These are phyloP conservation scores for Neofusicoccum parvum DNA, from an alignment of 2,329 filamentous ascomycete species.

Conservation along the genomic window DNA sequence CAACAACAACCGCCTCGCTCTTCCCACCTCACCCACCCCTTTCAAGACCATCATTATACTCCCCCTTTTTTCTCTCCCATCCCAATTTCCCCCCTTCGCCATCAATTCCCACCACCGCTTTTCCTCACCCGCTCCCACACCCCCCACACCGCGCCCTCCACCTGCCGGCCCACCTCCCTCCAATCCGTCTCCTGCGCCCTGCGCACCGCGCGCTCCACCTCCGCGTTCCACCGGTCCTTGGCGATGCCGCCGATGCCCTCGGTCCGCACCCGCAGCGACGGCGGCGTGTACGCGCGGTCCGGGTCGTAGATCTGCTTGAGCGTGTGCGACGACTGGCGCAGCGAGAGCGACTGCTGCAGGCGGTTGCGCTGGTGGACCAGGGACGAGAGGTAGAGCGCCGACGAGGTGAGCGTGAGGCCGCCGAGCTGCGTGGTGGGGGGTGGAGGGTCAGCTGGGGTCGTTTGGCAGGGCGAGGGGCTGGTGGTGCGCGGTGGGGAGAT, in stretches of 20 bases:
- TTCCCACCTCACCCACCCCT: background rate
- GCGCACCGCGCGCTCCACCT: conserved; percentile 47
- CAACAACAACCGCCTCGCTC: background rate
- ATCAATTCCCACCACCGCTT: conserved; percentile 8
- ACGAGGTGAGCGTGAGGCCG: conserved; percentile 53
- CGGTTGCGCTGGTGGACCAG: conserved; percentile 51
- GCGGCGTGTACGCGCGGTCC: conserved; percentile 39
- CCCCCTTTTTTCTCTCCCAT: conserved; percentile 7
- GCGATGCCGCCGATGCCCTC: conserved; percentile 49
- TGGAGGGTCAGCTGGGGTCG: conserved; percentile 18
- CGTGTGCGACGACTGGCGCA: conserved; percentile 49
- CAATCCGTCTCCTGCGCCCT: conserved; percentile 50
- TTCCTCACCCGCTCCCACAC: conserved; percentile 29
- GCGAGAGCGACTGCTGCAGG: conserved; percentile 46
- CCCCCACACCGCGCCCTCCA: conserved; percentile 43
- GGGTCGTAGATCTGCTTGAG: conserved; percentile 49
- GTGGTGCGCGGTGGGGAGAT: background rate
- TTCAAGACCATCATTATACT: conserved; percentile 20
- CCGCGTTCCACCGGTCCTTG: conserved; percentile 54
- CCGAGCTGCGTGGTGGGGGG: conserved; percentile 41
- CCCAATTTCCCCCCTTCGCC: conserved; percentile 14
- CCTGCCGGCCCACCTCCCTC: conserved; percentile 42
- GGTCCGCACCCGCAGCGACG: conserved; percentile 40
- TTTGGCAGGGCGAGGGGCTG: background rate
- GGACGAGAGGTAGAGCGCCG: conserved; percentile 43